phyloP scores from a whole-genome alignment of 345 rosid species.

The Syzygium grande region DNA sequence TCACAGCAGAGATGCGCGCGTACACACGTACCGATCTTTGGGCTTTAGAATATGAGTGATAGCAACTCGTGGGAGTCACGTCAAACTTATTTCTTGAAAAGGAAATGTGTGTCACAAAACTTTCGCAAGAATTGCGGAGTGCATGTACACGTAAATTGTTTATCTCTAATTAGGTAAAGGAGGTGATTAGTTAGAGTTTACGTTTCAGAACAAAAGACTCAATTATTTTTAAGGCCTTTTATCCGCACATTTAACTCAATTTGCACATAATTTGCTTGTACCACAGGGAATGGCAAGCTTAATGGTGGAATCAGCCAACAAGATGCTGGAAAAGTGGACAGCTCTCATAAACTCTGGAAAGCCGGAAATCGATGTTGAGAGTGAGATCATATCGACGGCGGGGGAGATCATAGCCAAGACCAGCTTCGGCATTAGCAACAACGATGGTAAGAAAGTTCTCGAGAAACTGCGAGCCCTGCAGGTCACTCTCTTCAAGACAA shows the following conservation, averaged over 20 bases:
- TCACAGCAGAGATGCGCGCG: neutral
- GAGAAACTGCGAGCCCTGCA: constrained; percentile 75
- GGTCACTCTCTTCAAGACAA: constrained; percentile 55
- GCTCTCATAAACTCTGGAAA: constrained; percentile 36
- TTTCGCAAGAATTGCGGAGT: neutral
- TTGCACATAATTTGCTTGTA: neutral
- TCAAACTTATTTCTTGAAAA: neutral
- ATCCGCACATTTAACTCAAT: neutral
- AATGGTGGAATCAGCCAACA: constrained; percentile 74
- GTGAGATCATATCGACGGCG: constrained; percentile 52
- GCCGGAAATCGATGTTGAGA: constrained; percentile 57
- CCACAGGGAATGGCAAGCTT: constrained; percentile 59
- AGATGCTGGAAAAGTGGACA: constrained; percentile 69
- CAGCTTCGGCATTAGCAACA: constrained; percentile 63
- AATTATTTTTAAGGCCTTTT: neutral
- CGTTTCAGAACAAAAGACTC: neutral
- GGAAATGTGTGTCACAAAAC: neutral
- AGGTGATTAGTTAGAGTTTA: neutral
- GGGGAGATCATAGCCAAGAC: constrained; percentile 88
- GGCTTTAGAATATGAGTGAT: neutral
- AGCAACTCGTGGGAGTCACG: neutral
- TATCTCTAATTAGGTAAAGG: neutral
- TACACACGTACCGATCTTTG: neutral
- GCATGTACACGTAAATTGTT: neutral
- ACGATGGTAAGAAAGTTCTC: constrained; percentile 42